Conservation (phyloP, 176 grass and related monocot genomes). For the Puya raimondii region DNA sequence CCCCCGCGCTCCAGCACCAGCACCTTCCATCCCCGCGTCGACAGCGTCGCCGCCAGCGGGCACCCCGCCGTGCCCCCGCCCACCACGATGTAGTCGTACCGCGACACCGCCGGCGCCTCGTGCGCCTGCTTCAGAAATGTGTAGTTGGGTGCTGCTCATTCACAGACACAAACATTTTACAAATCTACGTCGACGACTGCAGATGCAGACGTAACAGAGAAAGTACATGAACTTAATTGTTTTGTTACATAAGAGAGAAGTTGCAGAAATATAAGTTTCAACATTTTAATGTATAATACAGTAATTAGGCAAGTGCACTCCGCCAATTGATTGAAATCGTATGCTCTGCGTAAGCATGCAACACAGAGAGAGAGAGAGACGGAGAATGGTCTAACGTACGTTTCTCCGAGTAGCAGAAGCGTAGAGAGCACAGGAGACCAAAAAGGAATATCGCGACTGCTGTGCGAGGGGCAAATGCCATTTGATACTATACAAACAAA, state of each 20-base stretch:
- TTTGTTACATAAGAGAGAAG: no score
- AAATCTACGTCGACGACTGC: not conserved
- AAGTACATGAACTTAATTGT: not conserved
- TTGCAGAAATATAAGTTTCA: no score
- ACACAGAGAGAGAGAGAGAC: not conserved
- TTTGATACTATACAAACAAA: not conserved
- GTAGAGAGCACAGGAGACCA: not conserved
- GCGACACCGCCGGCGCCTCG: slow-evolving; percentile 31
- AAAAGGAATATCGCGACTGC: not conserved
- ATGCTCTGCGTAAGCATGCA: not conserved
- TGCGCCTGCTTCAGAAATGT: slow-evolving; percentile 63
- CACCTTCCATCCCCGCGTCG: slow-evolving; percentile 30
- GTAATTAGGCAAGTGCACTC: no score
- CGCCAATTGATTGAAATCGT: not conserved
- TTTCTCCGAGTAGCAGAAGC: not conserved
- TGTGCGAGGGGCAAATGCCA: not conserved
- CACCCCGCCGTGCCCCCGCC: slow-evolving; percentile 83
- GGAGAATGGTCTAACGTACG: not conserved
- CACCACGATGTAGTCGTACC: slow-evolving; percentile 81
- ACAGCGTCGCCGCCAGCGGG: slow-evolving; percentile 75
- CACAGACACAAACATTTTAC: not conserved
- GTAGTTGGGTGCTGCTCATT: slow-evolving; percentile 35
- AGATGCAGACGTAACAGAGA: not conserved
- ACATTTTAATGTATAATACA: no score
- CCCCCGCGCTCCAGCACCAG: slow-evolving; percentile 71